Evolutionary conservation across 768 basidiomycete genomes (phyloP).

Genomic region (Daedaleopsis sinensis): DNA sequence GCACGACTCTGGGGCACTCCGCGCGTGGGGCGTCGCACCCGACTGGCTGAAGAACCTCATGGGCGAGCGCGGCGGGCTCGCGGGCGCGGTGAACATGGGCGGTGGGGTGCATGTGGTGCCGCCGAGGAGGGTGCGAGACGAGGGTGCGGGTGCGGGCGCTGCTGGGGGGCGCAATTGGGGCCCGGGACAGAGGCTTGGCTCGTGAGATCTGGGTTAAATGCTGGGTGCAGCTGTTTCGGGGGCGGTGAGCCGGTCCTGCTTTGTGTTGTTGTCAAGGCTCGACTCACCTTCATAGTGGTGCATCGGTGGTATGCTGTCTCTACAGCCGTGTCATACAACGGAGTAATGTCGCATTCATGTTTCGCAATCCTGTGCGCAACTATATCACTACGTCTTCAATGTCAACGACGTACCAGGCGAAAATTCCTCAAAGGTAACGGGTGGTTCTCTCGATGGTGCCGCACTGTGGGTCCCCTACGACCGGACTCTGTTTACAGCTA

Average conservation of each 20-base stretch:
- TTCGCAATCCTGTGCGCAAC: not conserved
- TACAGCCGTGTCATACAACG: not conserved
- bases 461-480: not conserved
- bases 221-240: not conserved
- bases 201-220: conserved; percentile 9
- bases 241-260: not conserved
- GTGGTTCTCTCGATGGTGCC: not conserved
- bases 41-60: conserved; percentile 57
- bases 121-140: conserved; percentile 33
- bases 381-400: not conserved
- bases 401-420: not conserved
- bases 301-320: not conserved
- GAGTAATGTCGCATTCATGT: not conserved
- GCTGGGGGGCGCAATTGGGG: conserved; percentile 54
- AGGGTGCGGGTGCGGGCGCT: conserved; percentile 1
- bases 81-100: conserved; percentile 37
- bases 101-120: conserved; percentile 62
- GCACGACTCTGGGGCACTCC: conserved; percentile 50
- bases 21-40: conserved; percentile 55
- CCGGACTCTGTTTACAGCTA: not conserved
- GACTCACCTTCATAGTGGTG: not conserved
- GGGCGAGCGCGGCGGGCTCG: conserved; percentile 38
- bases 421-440: not conserved
- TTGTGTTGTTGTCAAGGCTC: not conserved
- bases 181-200: conserved; percentile 52